These are phyloP conservation scores for Arxiozyma telluris DNA, from an alignment of 1,139 yeast species.

Conservation along the genomic window DNA sequence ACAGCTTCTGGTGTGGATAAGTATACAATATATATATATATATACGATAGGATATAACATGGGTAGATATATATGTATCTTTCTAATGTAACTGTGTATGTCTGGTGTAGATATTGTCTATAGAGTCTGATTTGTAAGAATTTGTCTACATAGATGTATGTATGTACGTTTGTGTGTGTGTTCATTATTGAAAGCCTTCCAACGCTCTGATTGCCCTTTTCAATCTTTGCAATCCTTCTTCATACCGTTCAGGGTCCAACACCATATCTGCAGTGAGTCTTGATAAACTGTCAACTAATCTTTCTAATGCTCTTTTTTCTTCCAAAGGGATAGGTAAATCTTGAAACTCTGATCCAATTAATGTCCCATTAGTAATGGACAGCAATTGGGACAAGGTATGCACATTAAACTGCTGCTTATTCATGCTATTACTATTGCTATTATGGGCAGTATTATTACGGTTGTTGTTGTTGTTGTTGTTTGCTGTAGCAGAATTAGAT, in stretches of 20 bases:
- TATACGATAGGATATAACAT: neutral
- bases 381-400: conserved; percentile 47
- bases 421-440: neutral
- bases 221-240: conserved; percentile 70
- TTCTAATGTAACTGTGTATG: too few species aligned
- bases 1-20: too few species aligned
- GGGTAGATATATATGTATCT: neutral
- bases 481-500: neutral
- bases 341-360: conserved; percentile 47
- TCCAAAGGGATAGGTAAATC: conserved; percentile 64
- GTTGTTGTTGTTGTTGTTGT: neutral
- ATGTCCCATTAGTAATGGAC: conserved; percentile 50
- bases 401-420: conserved; percentile 1
- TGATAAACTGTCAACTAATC: conserved; percentile 75
- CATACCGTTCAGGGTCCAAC: conserved; percentile 67
- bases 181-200: conserved; percentile 56
- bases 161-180: neutral
- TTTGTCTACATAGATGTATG: neutral
- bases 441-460: neutral
- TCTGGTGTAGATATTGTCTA: too few species aligned
- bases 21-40: neutral
- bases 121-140: neutral
- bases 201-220: conserved; percentile 74
- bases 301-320: conserved; percentile 73
- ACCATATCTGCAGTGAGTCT: conserved; percentile 85